Evolutionary conservation across 1,284 basidiomycete species (phyloP), one percentile per base, ranked within the genome.

Genomic region (Pterula multifida): DNA sequence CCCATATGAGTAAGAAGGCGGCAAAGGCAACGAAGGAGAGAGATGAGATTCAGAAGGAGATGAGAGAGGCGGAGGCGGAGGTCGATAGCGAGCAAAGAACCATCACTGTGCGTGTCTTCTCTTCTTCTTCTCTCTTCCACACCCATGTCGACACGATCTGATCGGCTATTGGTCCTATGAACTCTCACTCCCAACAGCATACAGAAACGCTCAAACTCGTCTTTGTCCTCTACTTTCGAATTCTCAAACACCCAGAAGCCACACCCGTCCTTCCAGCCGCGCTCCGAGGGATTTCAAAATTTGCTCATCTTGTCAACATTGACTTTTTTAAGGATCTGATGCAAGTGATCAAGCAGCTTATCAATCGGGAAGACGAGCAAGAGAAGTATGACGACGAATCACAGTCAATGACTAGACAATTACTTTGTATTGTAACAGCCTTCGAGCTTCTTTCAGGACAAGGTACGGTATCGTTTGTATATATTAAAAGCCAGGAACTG

Each of bases 281-380:
- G 24, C 71, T 99, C 55, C 85, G 88, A 60, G 96, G 96, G 54
- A 86, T 99, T 58, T 83, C 92, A 3, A 84, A 84, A 66, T 98
- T 90, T 61, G 87, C 95, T 0, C 96, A 98, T 65, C 78, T 97
- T 51, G 92, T 99, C 65, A 99, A 97, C 67, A 79, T 98, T 58
- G 96, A 99, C 65, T 99, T 99, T 68, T 99, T 99, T 80, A 85
- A 86, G 57, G 96, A 98, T 67, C 71, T 99, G 45, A 76, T 98
- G 66, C 74, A 80, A 49, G 92, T 96, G 1, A 72, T 99, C 26
- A 89, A 90, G 63, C 75, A 75, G 52, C 79, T 92, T 51, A 81
- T 96, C 56, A 61, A 68, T 50, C 73, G 75, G 54, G 73, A 75
- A 49, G 57, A 61, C 45, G 70, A 73, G 49, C 65, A 70, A 13